Conservation (phyloP, 2,329 filamentous ascomycete species). For the Aspergillus neotritici region DNA sequence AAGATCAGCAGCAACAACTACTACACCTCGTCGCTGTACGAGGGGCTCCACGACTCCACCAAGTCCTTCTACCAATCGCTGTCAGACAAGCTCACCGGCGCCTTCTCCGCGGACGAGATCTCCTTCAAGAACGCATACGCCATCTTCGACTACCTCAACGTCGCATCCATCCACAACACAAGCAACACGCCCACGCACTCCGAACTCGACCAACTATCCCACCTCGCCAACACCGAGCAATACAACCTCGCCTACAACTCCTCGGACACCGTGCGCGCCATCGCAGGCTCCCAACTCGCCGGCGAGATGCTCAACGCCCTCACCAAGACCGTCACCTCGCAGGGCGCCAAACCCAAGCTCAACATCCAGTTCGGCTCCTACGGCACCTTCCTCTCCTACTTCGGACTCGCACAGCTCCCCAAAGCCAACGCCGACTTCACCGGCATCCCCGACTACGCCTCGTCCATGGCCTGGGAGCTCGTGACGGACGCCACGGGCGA, state of each 20-base stretch:
- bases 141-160: slow-evolving; percentile 61
- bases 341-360: slow-evolving; percentile 35
- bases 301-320: slow-evolving; percentile 53
- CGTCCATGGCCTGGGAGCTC: slow-evolving; percentile 72
- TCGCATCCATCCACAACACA: slow-evolving; percentile 58
- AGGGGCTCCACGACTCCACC: slow-evolving; percentile 44
- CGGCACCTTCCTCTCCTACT: slow-evolving; percentile 56
- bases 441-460: slow-evolving; percentile 78
- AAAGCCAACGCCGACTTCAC: slow-evolving; percentile 57
- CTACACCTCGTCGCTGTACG: slow-evolving; percentile 49
- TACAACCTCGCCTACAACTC: slow-evolving; percentile 77
- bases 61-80: slow-evolving; percentile 50
- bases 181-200: slow-evolving; percentile 54
- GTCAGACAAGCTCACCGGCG: slow-evolving; percentile 48
- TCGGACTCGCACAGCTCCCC: slow-evolving; percentile 52
- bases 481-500: slow-evolving; percentile 47
- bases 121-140: slow-evolving; percentile 60
- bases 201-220: slow-evolving; percentile 58
- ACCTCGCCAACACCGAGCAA: slow-evolving; percentile 74
- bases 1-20: slow-evolving; percentile 55
- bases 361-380: slow-evolving; percentile 59
- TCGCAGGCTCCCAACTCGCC: slow-evolving; percentile 58
- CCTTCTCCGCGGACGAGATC: slow-evolving; percentile 45
- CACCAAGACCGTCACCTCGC: slow-evolving; percentile 35
- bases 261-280: slow-evolving; percentile 42